Base-by-base conservation (phyloP, 805 yeast genomes). In the Yarrowia bubula region DNA sequence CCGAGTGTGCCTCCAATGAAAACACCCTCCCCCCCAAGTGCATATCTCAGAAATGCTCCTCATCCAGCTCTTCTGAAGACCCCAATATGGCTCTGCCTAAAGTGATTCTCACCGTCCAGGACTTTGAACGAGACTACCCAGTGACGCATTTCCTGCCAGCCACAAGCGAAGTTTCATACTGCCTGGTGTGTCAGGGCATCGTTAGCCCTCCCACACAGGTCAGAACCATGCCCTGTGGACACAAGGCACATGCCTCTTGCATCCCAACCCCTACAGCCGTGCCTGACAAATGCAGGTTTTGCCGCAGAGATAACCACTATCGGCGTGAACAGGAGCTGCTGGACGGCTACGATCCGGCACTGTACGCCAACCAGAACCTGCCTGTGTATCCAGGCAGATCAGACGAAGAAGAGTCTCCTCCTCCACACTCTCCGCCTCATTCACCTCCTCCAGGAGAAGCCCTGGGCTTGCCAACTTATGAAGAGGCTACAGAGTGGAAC, bases 211-310 rank as follows among this genome's bases (percentile, higher is more conserved):
- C 61, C 4, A 41, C 47, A 5, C 46, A 55, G 39, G 61, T 41
- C 13, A 15, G 61, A 41, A 41, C 61, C 37, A 55, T 55, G 61
- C 61, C 61, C 47, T 55, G 61, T 17, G 61, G 61, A 15, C 61
- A 55, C 13, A 37, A 41, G 13, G 61, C 61, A 1, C 61, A 55
- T n/a, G 43, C 46, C 22, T 10, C 28, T 28, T 55, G 61, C 47
- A 55, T 55, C 11, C 47, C 61, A n/a, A 15, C 61, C 5, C 61
- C 47, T 4, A 28, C 31, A 4, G 31, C 46, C 0, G 42, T 55
- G 4, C 61, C 61, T 3, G 61, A 55, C 22, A 55, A 55, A 28
- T 55, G 61, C 47, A n/a, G 61, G 31, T 55, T 55, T 18, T 55
- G 61, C 14, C 22, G 61, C 1, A 22, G 61, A 41, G 61, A 55